Conservation (phyloP, 208 protist species). For the Phytomonas francai region DNA sequence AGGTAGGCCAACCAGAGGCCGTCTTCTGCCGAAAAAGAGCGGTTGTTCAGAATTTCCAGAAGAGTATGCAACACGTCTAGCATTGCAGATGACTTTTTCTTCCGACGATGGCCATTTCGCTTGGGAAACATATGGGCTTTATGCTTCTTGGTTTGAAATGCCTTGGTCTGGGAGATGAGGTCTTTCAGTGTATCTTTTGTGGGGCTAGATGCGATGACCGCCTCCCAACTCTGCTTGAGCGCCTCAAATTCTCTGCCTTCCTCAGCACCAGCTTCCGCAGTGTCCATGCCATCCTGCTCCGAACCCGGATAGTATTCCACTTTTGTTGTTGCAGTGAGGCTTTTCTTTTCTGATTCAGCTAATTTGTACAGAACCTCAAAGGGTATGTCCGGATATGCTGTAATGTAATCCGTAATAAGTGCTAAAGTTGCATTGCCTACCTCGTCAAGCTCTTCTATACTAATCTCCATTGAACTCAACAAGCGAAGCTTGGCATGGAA, state of each 20-base stretch:
- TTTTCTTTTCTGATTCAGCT: not conserved
- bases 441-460: not conserved
- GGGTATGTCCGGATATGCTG: not conserved
- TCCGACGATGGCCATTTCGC: not conserved
- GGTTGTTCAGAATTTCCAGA: not conserved
- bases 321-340: not conserved
- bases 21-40: not conserved
- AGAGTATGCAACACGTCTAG: not conserved
- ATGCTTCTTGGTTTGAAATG: not conserved
- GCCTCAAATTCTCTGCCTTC: not conserved
- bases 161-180: not conserved
- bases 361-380: not conserved
- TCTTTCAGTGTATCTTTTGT: not conserved
- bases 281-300: not conserved
- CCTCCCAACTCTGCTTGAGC: not conserved
- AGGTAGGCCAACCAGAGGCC: not conserved
- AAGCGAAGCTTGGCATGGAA: not conserved
- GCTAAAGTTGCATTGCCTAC: not conserved
- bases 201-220: not conserved
- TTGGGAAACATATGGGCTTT: not conserved
- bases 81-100: not conserved
- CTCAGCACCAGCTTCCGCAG: not conserved
- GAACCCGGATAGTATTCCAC: not conserved
- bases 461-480: not conserved
- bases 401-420: not conserved